These are phyloP conservation scores for Podaxis pistillaris DNA, from an alignment of 768 basidiomycete species.

Conservation along the genomic window DNA sequence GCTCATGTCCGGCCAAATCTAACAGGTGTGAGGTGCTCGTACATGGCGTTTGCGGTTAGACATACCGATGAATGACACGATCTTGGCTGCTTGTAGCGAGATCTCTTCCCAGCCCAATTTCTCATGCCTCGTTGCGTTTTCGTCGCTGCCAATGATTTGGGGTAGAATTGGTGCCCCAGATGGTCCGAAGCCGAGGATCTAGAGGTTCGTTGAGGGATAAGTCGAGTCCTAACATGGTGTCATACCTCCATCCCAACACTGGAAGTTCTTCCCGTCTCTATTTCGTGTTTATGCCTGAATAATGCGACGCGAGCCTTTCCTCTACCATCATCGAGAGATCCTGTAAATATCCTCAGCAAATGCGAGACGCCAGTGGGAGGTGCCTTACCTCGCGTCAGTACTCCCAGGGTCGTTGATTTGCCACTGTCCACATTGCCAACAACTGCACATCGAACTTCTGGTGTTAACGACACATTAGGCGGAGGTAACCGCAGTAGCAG, in stretches of 20 bases:
- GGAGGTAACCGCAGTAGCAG: constrained; percentile 75
- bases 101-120: constrained; percentile 97
- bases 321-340: constrained; percentile 77
- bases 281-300: constrained; percentile 96
- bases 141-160: constrained; percentile 52
- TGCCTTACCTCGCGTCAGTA: constrained; percentile 80
- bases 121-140: constrained; percentile 71
- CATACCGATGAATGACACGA: constrained; percentile 87
- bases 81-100: constrained; percentile 82
- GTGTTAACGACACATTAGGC: constrained; percentile 70
- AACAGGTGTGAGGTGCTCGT: neutral
- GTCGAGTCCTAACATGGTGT: neutral
- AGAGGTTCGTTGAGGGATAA: neutral
- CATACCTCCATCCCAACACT: constrained; percentile 95
- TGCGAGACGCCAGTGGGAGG: constrained; percentile 10
- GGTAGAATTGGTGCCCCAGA: constrained; percentile 81
- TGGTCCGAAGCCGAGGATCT: constrained; percentile 89
- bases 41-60: neutral
- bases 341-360: constrained; percentile 29
- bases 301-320: constrained; percentile 82
- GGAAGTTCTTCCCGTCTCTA: constrained; percentile 93
- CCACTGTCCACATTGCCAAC: constrained; percentile 96
- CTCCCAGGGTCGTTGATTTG: constrained; percentile 92
- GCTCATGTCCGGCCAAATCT: constrained; percentile 97
- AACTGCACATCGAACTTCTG: constrained; percentile 93